A percentile compares a stretch with the other conserved stretches of the same genome.
Evolutionary conservation across 257 asterid species (phyloP).

Genomic region (Przewalskia tangutica): DNA sequence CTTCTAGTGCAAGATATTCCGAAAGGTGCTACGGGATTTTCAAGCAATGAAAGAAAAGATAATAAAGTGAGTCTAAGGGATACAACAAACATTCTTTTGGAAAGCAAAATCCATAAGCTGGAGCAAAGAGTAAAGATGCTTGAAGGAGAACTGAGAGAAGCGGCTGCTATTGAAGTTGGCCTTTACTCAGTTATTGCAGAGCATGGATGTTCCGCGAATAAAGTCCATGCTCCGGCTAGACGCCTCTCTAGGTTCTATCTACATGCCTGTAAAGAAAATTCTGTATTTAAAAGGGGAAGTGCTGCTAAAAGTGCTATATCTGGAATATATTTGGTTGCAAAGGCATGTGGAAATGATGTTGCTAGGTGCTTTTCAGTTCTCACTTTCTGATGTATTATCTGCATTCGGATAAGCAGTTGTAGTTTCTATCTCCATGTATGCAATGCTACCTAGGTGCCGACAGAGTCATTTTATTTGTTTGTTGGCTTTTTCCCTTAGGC

Average conservation of each 20-base stretch:
- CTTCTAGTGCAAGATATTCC: slow-evolving; percentile 15
- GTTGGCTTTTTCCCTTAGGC: background rate
- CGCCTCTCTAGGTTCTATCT: slow-evolving; percentile 73
- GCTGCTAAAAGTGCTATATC: slow-evolving; percentile 77
- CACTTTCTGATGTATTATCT: background rate
- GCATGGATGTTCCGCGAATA: slow-evolving; percentile 63
- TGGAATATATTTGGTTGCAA: slow-evolving; percentile 76
- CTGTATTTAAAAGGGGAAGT: slow-evolving; percentile 54
- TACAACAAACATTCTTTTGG: slow-evolving; percentile 35
- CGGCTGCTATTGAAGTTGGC: slow-evolving; percentile 72
- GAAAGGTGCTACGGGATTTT: slow-evolving; percentile 12
- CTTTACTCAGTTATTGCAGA: slow-evolving; percentile 74
- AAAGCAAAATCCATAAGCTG: slow-evolving; percentile 44
- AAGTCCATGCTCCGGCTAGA: slow-evolving; percentile 88
- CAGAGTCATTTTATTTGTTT: background rate
- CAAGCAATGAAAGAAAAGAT: slow-evolving; percentile 27
- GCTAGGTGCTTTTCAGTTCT: slow-evolving; percentile 41
- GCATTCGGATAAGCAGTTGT: background rate
- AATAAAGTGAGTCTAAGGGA: slow-evolving; percentile 32
- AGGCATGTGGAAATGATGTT: slow-evolving; percentile 90
- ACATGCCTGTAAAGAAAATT: slow-evolving; percentile 45
- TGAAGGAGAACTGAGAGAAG: slow-evolving; percentile 73
- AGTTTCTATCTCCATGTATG: background rate
- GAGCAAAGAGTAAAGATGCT: slow-evolving; percentile 49
- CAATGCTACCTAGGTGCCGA: background rate